phyloP scores from a whole-genome alignment of 306 rosid genomes.

The Lathyrus oleraceus region DNA sequence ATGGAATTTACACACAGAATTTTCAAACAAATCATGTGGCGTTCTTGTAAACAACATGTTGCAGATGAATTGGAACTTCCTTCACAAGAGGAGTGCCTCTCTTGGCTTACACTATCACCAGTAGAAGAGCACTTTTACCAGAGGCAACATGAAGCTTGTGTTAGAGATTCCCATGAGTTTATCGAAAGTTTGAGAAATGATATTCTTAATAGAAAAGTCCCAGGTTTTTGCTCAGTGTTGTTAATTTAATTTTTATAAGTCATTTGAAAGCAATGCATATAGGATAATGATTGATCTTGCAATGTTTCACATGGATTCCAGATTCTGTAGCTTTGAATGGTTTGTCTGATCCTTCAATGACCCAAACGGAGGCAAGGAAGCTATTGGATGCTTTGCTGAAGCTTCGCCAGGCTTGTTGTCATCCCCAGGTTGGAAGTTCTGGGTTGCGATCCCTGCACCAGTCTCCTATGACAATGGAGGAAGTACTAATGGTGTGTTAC shows the following conservation, averaged over 20 bases:
- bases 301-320: slow-evolving; percentile 46
- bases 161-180: slow-evolving; percentile 75
- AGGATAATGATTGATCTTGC: slow-evolving; percentile 36
- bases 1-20: slow-evolving; percentile 71
- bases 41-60: slow-evolving; percentile 76
- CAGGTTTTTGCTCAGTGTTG: slow-evolving; percentile 54
- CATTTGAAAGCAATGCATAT: slow-evolving; percentile 31
- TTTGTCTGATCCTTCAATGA: slow-evolving; percentile 61
- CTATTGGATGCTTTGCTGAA: slow-evolving; percentile 83
- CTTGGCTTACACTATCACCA: slow-evolving; percentile 88
- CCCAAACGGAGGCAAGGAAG: slow-evolving; percentile 88
- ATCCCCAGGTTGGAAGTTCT: slow-evolving; percentile 97
- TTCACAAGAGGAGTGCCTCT: slow-evolving; percentile 80
- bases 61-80: slow-evolving; percentile 91
- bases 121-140: slow-evolving; percentile 90
- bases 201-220: slow-evolving; percentile 58
- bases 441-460: slow-evolving; percentile 94
- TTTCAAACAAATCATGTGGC: slow-evolving; percentile 95
- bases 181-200: slow-evolving; percentile 76
- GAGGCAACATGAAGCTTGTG: slow-evolving; percentile 96
- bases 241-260: slow-evolving; percentile 40
- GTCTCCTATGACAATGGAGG: slow-evolving; percentile 97
- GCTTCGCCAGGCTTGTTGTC: slow-evolving; percentile 99
- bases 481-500: slow-evolving; percentile 73
- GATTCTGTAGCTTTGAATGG: slow-evolving; percentile 51